These are phyloP conservation scores for Pyricularia sp. DNA, from an alignment of 2,329 filamentous ascomycete species.

Conservation along the genomic window DNA sequence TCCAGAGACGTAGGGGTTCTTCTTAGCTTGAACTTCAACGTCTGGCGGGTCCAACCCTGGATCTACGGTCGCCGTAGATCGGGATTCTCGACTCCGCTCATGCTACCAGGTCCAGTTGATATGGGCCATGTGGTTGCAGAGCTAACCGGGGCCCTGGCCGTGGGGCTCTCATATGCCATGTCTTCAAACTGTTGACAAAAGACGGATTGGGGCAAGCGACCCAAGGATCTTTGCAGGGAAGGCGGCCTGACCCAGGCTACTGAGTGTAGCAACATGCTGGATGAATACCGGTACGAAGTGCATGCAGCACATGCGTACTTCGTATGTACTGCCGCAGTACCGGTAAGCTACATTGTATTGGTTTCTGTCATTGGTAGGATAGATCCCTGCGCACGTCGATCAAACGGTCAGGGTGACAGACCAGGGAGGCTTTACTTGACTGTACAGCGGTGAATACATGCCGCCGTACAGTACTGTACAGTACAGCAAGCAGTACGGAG, in stretches of 20 bases:
- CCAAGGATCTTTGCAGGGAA: neutral
- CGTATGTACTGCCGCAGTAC: neutral
- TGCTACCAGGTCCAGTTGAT: neutral
- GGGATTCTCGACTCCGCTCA: neutral
- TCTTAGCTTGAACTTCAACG: neutral
- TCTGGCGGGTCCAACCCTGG: neutral
- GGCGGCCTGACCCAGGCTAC: neutral
- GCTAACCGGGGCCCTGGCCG: neutral
- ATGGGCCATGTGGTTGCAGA: neutral
- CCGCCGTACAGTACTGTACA: too few species aligned
- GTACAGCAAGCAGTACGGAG: too few species aligned
- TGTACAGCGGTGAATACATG: too few species aligned
- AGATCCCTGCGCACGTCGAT: neutral
- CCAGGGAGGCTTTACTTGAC: neutral
- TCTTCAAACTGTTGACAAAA: neutral
- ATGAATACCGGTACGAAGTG: neutral
- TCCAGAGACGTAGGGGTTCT: neutral
- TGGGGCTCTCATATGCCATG: neutral
- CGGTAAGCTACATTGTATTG: too few species aligned
- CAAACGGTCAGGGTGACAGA: conserved; percentile 4
- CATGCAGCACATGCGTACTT: neutral
- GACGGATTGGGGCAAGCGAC: neutral
- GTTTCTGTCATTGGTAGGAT: neutral
- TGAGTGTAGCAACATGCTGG: too few species aligned
- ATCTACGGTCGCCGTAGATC: neutral